Evolutionary conservation across 2,329 filamentous ascomycete species (phyloP), one percentile per base, ranked within the genome.

Genomic region (Cadophora sp.): DNA sequence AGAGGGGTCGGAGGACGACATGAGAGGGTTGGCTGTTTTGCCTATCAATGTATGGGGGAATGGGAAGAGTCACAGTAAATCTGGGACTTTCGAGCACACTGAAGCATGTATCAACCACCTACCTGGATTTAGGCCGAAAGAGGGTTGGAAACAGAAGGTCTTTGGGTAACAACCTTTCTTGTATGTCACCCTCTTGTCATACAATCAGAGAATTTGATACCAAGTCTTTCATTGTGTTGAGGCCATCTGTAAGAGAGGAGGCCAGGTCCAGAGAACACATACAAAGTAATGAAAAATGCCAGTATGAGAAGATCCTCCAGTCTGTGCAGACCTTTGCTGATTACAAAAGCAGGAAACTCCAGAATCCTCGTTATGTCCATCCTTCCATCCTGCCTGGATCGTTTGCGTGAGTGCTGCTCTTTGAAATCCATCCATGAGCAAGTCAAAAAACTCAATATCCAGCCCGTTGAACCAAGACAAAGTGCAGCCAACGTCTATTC

Each of bases 1-100:
- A 11, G 63, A 70, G 22, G 58, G 45, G 2, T 48, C 33, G 16
- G 64, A 68, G 20, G 64, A 55, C n/a, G 56, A 70, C 33, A 70
- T 71, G 51, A 66, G 66, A 27, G 71, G 72, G 0, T 8, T 74
- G 36, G 69, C 65, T 22, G 62, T 74, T 14, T 36, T 74, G 22
- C 70, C 71, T 1, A 68, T 74, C 27, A 70, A 73, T 64, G 47
- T 73, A n/a, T 73, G 71, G 72, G 67, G 66, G 18, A 72, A 53
- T 64, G 72, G 71, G 13, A 70, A 73, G 53, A 68, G 59, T n/a
- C 72, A 74, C 56, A 73, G 71, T 62, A 53, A 64, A 13, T 68
- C 72, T 18, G 68, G 68, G n/a, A 45, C 20, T 41, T 67, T 66
- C n/a, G 66, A 69, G 6, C 39, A 64, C 16, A 56, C 68, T 14